Evolutionary conservation across 2,329 filamentous ascomycete genomes (phyloP).

Genomic region (Juglanconis sp.): DNA sequence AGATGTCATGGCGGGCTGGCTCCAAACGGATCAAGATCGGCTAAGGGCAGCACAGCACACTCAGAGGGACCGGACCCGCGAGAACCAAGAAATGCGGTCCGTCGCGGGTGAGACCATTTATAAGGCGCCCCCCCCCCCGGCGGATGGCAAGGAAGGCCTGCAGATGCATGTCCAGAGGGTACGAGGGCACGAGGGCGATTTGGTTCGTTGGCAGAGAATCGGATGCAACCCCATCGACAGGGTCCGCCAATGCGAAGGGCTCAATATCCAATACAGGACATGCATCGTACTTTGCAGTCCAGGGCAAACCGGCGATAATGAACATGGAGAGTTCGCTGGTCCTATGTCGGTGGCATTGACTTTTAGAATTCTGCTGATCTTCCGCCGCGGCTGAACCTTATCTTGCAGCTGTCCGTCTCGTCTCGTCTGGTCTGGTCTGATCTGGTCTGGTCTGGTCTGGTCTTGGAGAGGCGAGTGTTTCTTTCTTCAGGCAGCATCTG

Average conservation of each 20-base stretch:
- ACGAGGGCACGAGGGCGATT: constrained; percentile 2
- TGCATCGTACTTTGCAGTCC: not conserved
- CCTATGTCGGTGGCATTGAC: too few relatives aligned
- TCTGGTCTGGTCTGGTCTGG: too few relatives aligned
- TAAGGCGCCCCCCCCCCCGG: not conserved
- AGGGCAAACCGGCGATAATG: too few relatives aligned
- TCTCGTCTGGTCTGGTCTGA: too few relatives aligned
- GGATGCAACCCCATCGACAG: constrained; percentile 1
- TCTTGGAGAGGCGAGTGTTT: too few relatives aligned
- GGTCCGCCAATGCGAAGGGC: constrained; percentile 1
- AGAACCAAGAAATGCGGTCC: not conserved
- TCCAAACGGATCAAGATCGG: not conserved
- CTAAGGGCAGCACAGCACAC: not conserved
- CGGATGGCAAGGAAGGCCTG: not conserved
- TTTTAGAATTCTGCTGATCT: too few relatives aligned
- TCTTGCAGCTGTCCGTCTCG: too few relatives aligned
- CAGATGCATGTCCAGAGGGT: not conserved
- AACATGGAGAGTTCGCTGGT: too few relatives aligned
- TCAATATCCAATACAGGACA: not conserved
- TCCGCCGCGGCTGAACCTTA: too few relatives aligned
- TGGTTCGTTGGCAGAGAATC: constrained; percentile 7
- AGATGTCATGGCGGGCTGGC: constrained; percentile 10
- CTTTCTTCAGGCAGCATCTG: too few relatives aligned
- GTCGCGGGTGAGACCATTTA: not conserved
- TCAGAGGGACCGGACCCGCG: not conserved